Percentiles rank a stretch among this genome's conserved stretches.
Conservation (phyloP, 2,329 filamentous ascomycete genomes). For the Alternaria atra region DNA sequence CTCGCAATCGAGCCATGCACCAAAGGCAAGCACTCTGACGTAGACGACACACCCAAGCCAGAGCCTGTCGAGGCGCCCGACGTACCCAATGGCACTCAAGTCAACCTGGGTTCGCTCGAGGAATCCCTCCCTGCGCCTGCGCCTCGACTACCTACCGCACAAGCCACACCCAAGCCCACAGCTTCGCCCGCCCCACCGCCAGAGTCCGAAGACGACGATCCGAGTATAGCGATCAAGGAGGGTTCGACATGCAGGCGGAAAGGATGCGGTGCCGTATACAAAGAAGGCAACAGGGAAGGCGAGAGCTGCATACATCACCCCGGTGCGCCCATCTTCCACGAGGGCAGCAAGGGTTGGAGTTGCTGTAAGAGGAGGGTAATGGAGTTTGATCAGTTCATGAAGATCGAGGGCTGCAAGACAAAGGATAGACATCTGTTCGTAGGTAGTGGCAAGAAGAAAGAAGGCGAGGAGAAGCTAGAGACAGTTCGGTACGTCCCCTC, state of each 20-base stretch:
- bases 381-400: conserved; percentile 98
- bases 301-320: conserved; percentile 91
- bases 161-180: conserved; percentile 36
- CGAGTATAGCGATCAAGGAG: conserved; percentile 74
- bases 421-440: conserved; percentile 86
- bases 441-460: conserved; percentile 76
- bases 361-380: conserved; percentile 96
- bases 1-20: conserved; percentile 92
- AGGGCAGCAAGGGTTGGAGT: conserved; percentile 96
- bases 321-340: conserved; percentile 91
- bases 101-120: conserved; percentile 43
- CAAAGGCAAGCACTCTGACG: conserved; percentile 87
- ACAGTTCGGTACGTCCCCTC: conserved; percentile 70
- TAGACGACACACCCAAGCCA: conserved; percentile 72
- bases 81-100: conserved; percentile 50
- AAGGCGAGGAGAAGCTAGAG: conserved; percentile 79
- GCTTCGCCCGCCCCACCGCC: conserved; percentile 47
- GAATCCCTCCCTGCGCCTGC: conserved; percentile 44
- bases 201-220: conserved; percentile 84
- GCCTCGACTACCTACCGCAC: conserved; percentile 44
- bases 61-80: conserved; percentile 59
- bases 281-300: conserved; percentile 60
- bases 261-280: conserved; percentile 75
- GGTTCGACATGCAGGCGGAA: conserved; percentile 80
- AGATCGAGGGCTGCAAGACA: conserved; percentile 87